Conservation (phyloP, 345 rosid species). For the Arabis alpina region DNA sequence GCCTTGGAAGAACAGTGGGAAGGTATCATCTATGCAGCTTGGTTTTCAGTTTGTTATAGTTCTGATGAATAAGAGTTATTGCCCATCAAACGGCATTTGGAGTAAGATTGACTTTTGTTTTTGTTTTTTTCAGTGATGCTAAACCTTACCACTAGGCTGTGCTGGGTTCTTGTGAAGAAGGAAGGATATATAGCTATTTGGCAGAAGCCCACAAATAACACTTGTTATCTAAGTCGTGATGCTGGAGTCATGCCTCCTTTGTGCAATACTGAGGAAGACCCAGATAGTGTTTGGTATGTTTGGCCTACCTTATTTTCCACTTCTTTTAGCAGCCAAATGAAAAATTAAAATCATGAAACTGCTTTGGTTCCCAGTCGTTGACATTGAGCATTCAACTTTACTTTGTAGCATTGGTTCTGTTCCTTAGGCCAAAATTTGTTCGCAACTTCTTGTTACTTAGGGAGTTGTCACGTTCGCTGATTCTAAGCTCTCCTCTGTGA, state of each 20-base stretch:
- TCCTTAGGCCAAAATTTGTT: constrained; percentile 15
- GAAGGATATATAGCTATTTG: constrained; percentile 96
- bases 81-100: constrained; percentile 9
- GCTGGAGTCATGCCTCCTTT: constrained; percentile 67
- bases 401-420: constrained; percentile 21
- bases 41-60: constrained; percentile 1
- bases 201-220: constrained; percentile 83
- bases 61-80: neutral
- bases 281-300: constrained; percentile 85
- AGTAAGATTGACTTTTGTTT: constrained; percentile 30
- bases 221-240: constrained; percentile 80
- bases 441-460: constrained; percentile 10
- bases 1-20: constrained; percentile 88
- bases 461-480: constrained; percentile 12
- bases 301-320: neutral
- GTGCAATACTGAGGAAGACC: constrained; percentile 79
- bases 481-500: constrained; percentile 16
- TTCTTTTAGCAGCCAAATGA: constrained; percentile 14
- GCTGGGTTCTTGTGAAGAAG: constrained; percentile 95
- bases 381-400: constrained; percentile 5
- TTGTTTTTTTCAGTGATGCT: constrained; percentile 76
- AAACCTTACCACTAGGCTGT: constrained; percentile 78
- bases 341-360: neutral
- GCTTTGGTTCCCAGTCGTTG: constrained; percentile 8
- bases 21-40: constrained; percentile 55